Base-by-base conservation (phyloP, 768 basidiomycete genomes). In the Neoboletus subvelutipes region DNA sequence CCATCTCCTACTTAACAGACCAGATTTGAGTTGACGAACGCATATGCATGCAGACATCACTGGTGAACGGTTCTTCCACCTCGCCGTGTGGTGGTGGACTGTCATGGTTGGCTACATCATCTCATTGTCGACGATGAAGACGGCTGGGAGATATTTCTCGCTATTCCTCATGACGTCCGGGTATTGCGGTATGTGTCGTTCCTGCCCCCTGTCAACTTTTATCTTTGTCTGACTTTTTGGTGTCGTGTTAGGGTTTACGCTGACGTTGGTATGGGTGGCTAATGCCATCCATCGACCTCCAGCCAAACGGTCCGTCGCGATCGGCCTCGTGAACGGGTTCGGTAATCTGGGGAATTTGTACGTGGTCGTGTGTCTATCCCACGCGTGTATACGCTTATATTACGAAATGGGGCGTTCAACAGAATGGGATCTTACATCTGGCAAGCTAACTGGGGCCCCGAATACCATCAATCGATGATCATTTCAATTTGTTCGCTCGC, bases 1-100 rank as follows among this genome's bases (percentile, higher is more conserved):
- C 9, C 24, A 17, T 26, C 37, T 39, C 17, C 13, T 26, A 20
- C 26, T 12, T 39, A 4, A 9, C 15, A 33, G 17, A 20, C 3
- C 3, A 5, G 12, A 9, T 40, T 40, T 18, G 18, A 28, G 26
- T 37, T 37, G 46, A 45, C 17, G 0, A 36, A 20, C 2, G 11
- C 12, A 7, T 24, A 12, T 52, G 26, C 2, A 45, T 28, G 20
- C 36, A 80, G 85, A 86, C 59, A 73, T 71, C 54, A 83, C 82
- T 4, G 85, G 85, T 0, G 86, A 87, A 69, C 78, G 84, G 7
- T 87, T 82, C 71, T 83, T 84, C 76, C 86, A 87, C 65, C 74
- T 80, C 49, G 69, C 73, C 3, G 73, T 66, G 2, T 80, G 78
- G 72, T 85, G 83, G 83, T 85, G 84, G 83, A 80, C 73, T 3